A percentile compares a stretch with the other conserved stretches of the same genome.
Conservation (phyloP, 1,284 basidiomycete genomes). For the Leccinum pseudoinsigne region DNA sequence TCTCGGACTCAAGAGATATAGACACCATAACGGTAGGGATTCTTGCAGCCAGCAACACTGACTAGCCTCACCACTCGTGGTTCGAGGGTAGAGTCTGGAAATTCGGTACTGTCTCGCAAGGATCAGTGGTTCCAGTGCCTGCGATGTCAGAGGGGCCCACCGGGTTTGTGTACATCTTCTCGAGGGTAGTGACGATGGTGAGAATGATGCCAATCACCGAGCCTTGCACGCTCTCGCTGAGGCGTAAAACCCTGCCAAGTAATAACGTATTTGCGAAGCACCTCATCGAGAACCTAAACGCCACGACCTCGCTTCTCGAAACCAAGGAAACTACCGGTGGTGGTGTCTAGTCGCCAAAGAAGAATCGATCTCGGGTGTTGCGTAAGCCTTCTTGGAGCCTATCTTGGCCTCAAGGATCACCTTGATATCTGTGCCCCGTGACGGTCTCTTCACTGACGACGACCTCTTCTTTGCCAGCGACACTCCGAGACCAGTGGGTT, state of each 20-base stretch:
- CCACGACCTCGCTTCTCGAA: no score
- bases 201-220: conserved; percentile 67
- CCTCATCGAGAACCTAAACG: conserved; percentile 62
- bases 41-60: conserved; percentile 10
- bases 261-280: conserved; percentile 67
- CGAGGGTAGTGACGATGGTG: conserved; percentile 53
- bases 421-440: conserved; percentile 85
- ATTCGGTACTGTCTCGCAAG: conserved; percentile 46
- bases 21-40: conserved; percentile 18
- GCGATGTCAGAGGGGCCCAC: conserved; percentile 77
- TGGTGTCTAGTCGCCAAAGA: no score
- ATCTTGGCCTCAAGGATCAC: conserved; percentile 82
- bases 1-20: conserved; percentile 26
- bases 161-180: conserved; percentile 81
- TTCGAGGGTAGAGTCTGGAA: conserved; percentile 15
- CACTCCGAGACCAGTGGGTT: conserved; percentile 79
- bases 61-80: conserved; percentile 27
- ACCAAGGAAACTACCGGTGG: no score
- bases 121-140: conserved; percentile 69
- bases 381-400: conserved; percentile 42
- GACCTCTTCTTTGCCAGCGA: conserved; percentile 47
- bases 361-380: conserved; percentile 36
- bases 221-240: conserved; percentile 37
- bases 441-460: conserved; percentile 67
- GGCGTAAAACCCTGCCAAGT: conserved; percentile 80